phyloP scores from a whole-genome alignment of 2,329 filamentous ascomycete species.

The Hypoxylon sp. region DNA sequence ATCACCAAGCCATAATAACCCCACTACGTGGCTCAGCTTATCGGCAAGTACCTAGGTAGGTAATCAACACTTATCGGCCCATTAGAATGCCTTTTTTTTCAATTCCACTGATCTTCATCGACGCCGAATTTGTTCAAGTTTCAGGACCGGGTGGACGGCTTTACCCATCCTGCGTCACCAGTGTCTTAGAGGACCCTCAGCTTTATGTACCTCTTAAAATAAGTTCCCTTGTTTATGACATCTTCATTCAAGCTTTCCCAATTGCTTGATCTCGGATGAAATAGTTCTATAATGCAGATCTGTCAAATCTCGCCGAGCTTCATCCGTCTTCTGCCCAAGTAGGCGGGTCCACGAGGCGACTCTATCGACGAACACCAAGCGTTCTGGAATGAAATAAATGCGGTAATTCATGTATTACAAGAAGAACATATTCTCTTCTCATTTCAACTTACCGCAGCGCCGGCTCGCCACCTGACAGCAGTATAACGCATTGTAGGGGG shows the following conservation, averaged over 20 bases:
- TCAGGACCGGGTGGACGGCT: conserved; percentile 23
- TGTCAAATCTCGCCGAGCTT: conserved; percentile 18
- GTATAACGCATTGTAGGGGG: conserved; percentile 29
- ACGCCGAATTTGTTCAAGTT: conserved; percentile 15
- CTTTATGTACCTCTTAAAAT: conserved; percentile 15
- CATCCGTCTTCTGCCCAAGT: conserved; percentile 25
- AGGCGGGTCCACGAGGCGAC: conserved; percentile 34
- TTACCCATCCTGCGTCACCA: conserved; percentile 34
- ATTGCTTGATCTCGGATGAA: conserved; percentile 32
- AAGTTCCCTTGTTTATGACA: conserved; percentile 12
- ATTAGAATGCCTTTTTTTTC: not conserved
- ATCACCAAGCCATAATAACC: conserved; percentile 25
- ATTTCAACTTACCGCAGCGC: conserved; percentile 33
- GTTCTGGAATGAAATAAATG: conserved; percentile 8
- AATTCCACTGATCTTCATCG: conserved; percentile 10
- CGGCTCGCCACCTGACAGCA: conserved; percentile 41
- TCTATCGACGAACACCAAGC: conserved; percentile 8
- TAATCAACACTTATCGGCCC: not conserved
- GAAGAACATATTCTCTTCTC: conserved; percentile 14
- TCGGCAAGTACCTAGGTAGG: not conserved
- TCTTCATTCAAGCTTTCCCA: conserved; percentile 13
- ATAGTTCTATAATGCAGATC: conserved; percentile 33
- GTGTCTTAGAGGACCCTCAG: conserved; percentile 13
- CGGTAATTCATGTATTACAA: conserved; percentile 15
- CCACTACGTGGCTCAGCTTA: conserved; percentile 38